phyloP scores from a whole-genome alignment of 2,329 filamentous ascomycete genomes.

The Sphaerulina vaccinii region DNA sequence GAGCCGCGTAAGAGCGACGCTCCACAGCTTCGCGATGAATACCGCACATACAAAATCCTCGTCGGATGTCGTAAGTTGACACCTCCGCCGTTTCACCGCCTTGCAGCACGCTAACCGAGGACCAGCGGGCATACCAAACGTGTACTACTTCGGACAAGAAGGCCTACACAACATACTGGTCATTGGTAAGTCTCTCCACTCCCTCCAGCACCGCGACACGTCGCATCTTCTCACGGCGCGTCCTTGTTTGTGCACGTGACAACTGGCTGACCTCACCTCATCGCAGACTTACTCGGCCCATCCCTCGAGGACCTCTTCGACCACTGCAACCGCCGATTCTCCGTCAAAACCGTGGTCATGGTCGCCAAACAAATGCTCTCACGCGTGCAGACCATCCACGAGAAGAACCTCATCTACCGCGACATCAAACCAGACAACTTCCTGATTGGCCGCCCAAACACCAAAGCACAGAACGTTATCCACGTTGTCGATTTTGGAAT shows the following conservation, averaged over 20 bases:
- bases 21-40: conserved; percentile 95
- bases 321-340: conserved; percentile 91
- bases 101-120: conserved; percentile 8
- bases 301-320: conserved; percentile 97
- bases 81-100: conserved; percentile 8
- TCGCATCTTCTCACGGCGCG: not conserved
- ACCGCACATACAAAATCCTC: conserved; percentile 98
- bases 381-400: conserved; percentile 89
- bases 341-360: conserved; percentile 98
- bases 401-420: conserved; percentile 98
- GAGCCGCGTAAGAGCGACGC: conserved; percentile 99
- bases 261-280: conserved; percentile 8
- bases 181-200: conserved; percentile 51
- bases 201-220: not conserved
- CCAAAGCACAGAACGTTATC: conserved; percentile 95
- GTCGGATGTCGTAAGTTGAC: conserved; percentile 90
- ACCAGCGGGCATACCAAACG: conserved; percentile 93
- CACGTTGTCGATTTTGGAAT: conserved; percentile 99
- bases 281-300: conserved; percentile 77
- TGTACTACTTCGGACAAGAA: conserved; percentile 99
- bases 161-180: conserved; percentile 98
- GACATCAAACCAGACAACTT: conserved; percentile 99
- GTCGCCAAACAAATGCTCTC: conserved; percentile 99
- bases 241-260: conserved; percentile 15
- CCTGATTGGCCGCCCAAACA: conserved; percentile 85